phyloP scores from a whole-genome alignment of 495 filamentous ascomycete species.

The Penicillium waksmanii region DNA sequence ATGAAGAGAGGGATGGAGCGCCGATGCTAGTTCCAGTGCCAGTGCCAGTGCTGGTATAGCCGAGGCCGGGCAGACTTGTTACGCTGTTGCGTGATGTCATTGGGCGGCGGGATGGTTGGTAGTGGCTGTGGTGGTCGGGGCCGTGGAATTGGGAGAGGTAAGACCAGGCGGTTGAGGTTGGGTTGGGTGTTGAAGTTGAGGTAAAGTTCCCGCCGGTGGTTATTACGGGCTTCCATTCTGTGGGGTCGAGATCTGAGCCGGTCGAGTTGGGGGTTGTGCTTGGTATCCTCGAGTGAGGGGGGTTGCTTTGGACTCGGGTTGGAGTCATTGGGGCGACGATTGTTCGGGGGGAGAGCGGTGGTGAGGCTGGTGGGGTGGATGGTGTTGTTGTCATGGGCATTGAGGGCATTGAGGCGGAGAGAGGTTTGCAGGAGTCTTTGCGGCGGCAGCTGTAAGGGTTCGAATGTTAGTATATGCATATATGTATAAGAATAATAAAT shows the following conservation, averaged over 20 bases:
- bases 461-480: not conserved
- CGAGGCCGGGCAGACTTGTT: slow-evolving; percentile 40
- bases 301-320: slow-evolving; percentile 35
- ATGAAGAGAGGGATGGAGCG: slow-evolving; percentile 52
- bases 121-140: slow-evolving; percentile 20
- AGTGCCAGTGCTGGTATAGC: slow-evolving; percentile 2
- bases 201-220: slow-evolving; percentile 13
- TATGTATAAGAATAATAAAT: not conserved
- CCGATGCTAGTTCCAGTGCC: not conserved
- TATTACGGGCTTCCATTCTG: slow-evolving; percentile 62
- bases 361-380: slow-evolving; percentile 35
- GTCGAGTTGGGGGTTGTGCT: slow-evolving; percentile 35
- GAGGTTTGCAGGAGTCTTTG: slow-evolving; percentile 55
- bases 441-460: slow-evolving; percentile 49
- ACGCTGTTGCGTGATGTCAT: slow-evolving; percentile 32
- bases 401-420: slow-evolving; percentile 45
- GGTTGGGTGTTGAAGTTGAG: slow-evolving; percentile 21
- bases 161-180: slow-evolving; percentile 50
- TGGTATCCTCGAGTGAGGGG: slow-evolving; percentile 46
- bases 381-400: slow-evolving; percentile 21
- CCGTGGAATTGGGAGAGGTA: slow-evolving; percentile 56
- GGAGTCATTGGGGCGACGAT: slow-evolving; percentile 51
- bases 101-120: slow-evolving; percentile 31
- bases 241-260: slow-evolving; percentile 59
- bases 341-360: slow-evolving; percentile 42